Evolutionary conservation across 139 green algal species (phyloP).

Genomic region (Ettlia oleoabundans): DNA sequence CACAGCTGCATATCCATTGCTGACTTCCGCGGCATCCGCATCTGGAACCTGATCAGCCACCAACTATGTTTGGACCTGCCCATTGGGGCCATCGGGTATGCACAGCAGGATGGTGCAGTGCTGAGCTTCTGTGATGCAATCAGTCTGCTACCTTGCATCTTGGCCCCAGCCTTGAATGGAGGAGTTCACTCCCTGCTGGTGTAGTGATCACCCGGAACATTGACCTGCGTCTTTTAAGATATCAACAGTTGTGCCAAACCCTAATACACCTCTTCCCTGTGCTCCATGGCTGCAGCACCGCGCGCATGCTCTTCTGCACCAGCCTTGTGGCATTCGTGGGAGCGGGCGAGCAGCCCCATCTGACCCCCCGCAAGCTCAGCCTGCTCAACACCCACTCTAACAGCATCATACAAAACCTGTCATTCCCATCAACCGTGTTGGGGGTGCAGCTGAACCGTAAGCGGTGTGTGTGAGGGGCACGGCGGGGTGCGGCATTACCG

Average conservation of each 20-base stretch:
- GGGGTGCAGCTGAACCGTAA: conserved; percentile 78
- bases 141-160: background rate
- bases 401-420: conserved; percentile 67
- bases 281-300: conserved; percentile 71
- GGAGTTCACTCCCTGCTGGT: too few relatives aligned
- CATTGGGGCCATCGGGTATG: conserved; percentile 69
- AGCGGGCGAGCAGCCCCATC: conserved; percentile 76
- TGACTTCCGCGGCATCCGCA: conserved; percentile 65
- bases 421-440: conserved; percentile 70
- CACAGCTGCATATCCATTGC: conserved; percentile 64
- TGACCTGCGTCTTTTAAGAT: too few relatives aligned
- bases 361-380: conserved; percentile 77
- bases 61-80: conserved; percentile 55
- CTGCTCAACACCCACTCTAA: conserved; percentile 78
- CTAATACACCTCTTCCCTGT: background rate
- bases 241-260: too few relatives aligned
- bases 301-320: conserved; percentile 87
- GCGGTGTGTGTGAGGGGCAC: too few relatives aligned
- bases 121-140: background rate
- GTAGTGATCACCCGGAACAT: too few relatives aligned
- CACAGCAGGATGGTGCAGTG: background rate
- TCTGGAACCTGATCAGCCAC: conserved; percentile 69
- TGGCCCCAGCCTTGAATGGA: background rate
- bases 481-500: too few relatives aligned
- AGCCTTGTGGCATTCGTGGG: conserved; percentile 82